Evolutionary conservation across 2,329 filamentous ascomycete species (phyloP).

Genomic region (Arthrobotrys conoides): DNA sequence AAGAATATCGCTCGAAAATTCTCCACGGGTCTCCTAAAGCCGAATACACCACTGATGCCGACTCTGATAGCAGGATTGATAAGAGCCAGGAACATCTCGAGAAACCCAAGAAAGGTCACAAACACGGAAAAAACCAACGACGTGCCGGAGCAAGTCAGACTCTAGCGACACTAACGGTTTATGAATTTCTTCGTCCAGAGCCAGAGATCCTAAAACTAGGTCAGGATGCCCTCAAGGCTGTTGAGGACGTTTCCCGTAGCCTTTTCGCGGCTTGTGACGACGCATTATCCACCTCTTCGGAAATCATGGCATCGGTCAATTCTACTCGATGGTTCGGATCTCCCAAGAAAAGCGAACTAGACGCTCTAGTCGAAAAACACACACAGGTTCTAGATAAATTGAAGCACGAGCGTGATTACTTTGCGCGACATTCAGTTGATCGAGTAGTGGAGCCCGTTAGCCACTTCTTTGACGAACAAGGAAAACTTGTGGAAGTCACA

Average conservation of each 20-base stretch:
- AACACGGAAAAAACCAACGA: constrained; percentile 29
- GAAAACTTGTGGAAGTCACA: constrained; percentile 62
- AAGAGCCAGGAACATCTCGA: constrained; percentile 33
- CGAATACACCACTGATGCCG: background rate
- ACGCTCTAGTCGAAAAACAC: constrained; percentile 65
- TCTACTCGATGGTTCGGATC: constrained; percentile 43
- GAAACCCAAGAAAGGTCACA: constrained; percentile 13
- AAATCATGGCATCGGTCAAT: constrained; percentile 50
- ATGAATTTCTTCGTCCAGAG: constrained; percentile 52
- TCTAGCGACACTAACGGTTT: constrained; percentile 48
- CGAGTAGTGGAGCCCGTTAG: constrained; percentile 67
- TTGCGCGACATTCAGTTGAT: constrained; percentile 67
- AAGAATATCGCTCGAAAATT: constrained; percentile 52
- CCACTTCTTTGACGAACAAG: constrained; percentile 68
- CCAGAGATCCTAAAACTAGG: constrained; percentile 50
- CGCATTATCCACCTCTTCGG: constrained; percentile 32
- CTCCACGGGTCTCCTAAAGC: constrained; percentile 32
- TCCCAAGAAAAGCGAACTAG: constrained; percentile 42
- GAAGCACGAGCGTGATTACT: constrained; percentile 62
- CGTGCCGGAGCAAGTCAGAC: constrained; percentile 37
- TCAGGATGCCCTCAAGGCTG: constrained; percentile 40
- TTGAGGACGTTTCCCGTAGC: constrained; percentile 47
- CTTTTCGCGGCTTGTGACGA: constrained; percentile 39
- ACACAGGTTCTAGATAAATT: constrained; percentile 65
- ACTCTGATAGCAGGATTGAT: constrained; percentile 14